Evolutionary conservation across 257 asterid genomes (phyloP), one percentile per base, ranked within the genome.

Genomic region (Ophiorrhiza pumila): DNA sequence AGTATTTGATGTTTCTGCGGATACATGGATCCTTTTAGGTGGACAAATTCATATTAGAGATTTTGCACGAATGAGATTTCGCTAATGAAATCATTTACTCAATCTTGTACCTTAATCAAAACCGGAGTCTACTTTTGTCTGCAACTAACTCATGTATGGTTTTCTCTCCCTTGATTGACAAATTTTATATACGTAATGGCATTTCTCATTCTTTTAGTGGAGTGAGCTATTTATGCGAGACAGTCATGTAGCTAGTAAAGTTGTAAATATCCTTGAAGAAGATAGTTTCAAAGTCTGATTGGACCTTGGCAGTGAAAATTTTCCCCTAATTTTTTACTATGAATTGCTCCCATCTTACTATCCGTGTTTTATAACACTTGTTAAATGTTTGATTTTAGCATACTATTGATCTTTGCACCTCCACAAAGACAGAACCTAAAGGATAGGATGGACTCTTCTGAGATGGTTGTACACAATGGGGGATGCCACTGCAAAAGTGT

Each of bases 401-500:
- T 46, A 45, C 31, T 45, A 12, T 41, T 46, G 25, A 14, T 20
- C 14, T 29, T 27, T 52, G 64, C 55, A 52, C 4, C 25, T 71
- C 46, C 29, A 23, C 17, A 47, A 52, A 7, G 35, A 46, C 32
- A 18, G 7, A 63, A 29, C 43, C 65, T 32, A 9, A 2, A 4
- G 27, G 1, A 63, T 2, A 11, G 31, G 67, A 87, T 85, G 95
- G 90, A 80, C 27, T 39, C 87, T 41, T 2, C 69, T 0, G 78
- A 83, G 76, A 49, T 80, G 65, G 53, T 85, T n/a, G 43, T 71
- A 52, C 98, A 93, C 77, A 68, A 72, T 14, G 98, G 98, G 41
- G 96, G 98, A 74, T 93, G 98, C 70, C 97, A 93, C 78, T 93
- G 97, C 85, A 87, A 75, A 67, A 78, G 76, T 5, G 88, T 93